Evolutionary conservation across 2,329 filamentous ascomycete genomes (phyloP).

Genomic region (Pseudocercospora cruenta): DNA sequence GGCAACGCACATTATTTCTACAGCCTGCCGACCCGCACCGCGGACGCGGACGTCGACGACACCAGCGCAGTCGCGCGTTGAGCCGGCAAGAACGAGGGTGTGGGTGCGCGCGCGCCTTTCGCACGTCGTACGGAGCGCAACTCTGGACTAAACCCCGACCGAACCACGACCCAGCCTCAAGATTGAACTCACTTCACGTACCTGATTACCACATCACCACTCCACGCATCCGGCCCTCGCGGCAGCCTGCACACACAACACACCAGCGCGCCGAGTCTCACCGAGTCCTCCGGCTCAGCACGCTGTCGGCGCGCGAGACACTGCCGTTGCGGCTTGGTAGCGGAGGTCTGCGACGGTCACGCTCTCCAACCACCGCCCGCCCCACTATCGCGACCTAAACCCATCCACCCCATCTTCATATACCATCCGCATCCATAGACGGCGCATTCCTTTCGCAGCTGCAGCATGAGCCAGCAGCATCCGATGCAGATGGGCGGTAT

Average conservation of each 20-base stretch:
- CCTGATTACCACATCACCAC: not conserved
- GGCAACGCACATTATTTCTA: slow-evolving; percentile 4
- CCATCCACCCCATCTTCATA: slow-evolving; percentile 5
- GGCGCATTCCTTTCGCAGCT: slow-evolving; percentile 16
- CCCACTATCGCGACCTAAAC: not conserved
- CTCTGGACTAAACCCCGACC: not conserved
- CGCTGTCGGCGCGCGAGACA: not conserved
- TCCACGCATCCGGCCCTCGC: not conserved
- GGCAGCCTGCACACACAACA: not conserved
- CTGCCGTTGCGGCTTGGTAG: not conserved
- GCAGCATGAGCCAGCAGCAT: slow-evolving; percentile 61
- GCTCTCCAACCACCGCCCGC: not conserved
- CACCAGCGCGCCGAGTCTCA: not conserved
- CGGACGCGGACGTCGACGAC: not conserved
- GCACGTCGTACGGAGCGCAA: not conserved
- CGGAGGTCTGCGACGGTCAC: slow-evolving; percentile 1
- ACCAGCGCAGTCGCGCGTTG: not conserved
- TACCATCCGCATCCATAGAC: not conserved
- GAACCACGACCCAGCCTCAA: not conserved
- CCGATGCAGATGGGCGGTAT: slow-evolving; percentile 68
- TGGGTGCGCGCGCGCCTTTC: not conserved
- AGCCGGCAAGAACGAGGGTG: not conserved
- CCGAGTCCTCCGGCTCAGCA: not conserved
- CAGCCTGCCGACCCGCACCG: not conserved
- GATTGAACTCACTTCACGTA: not conserved